A percentile compares a stretch with the other conserved stretches of the same genome.
Evolutionary conservation across 208 protist genomes (phyloP).

Genomic region (Crithidia thermophila): DNA sequence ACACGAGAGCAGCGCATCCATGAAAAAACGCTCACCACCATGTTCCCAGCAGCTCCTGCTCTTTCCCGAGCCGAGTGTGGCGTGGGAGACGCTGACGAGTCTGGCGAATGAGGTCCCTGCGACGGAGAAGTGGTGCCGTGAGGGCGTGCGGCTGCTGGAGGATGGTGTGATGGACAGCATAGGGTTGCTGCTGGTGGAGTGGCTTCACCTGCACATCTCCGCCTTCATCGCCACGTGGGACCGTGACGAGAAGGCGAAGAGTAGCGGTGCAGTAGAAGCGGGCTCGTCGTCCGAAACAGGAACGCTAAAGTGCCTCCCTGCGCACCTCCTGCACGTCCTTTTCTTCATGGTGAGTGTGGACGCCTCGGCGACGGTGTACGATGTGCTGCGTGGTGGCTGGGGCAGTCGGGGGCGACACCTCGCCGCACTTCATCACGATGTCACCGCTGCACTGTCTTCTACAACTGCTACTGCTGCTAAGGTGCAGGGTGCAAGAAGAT

Average conservation of each 20-base stretch:
- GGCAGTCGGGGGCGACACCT: conserved; percentile 1
- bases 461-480: too few relatives aligned
- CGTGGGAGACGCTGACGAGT: background rate
- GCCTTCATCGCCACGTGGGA: background rate
- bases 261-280: too few relatives aligned
- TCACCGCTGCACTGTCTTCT: background rate
- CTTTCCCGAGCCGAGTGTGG: conserved; percentile 7
- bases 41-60: too few relatives aligned
- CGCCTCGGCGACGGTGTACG: conserved; percentile 15
- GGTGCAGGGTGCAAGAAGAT: too few relatives aligned
- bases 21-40: too few relatives aligned
- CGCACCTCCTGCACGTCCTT: conserved; percentile 29
- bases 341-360: conserved; percentile 40
- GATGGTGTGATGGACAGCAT: background rate
- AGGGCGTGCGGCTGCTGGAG: background rate
- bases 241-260: too few relatives aligned
- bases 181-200: conserved; percentile 1
- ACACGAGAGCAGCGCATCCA: too few relatives aligned
- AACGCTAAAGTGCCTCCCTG: background rate
- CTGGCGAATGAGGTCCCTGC: background rate
- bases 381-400: conserved; percentile 7
- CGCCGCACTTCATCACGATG: background rate
- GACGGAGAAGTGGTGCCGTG: background rate
- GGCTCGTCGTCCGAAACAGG: background rate
- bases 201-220: background rate